A percentile compares a stretch with the other conserved stretches of the same genome.
Conservation (phyloP, 306 rosid species). For the Comarum palustre region DNA sequence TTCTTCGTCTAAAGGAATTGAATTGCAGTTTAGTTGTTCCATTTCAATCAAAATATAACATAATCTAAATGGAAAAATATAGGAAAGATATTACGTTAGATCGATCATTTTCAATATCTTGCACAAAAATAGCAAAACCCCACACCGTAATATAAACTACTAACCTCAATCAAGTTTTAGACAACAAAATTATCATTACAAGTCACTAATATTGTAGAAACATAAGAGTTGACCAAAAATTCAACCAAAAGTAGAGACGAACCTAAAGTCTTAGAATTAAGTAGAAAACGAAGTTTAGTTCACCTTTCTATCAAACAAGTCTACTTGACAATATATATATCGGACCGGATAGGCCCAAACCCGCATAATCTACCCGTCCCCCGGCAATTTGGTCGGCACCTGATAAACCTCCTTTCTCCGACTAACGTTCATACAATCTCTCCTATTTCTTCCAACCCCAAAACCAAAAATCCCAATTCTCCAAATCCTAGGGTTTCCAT, state of each 20-base stretch:
- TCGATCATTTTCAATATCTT: not conserved
- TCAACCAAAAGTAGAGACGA: no score
- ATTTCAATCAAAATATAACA: no score
- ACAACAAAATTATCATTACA: not conserved
- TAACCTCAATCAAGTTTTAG: no score
- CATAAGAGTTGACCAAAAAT: no score
- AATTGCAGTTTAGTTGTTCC: no score
- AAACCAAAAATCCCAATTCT: not conserved
- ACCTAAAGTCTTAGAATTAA: no score
- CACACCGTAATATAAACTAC: not conserved
- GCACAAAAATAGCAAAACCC: not conserved
- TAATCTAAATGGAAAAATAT: no score
- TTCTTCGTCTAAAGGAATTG: not conserved
- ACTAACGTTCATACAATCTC: not conserved
- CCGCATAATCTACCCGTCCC: not conserved
- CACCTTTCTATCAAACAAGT: no score
- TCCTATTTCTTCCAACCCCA: not conserved
- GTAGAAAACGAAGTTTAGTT: no score
- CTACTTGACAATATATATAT: no score
- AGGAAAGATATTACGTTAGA: no score
- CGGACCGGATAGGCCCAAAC: not conserved
- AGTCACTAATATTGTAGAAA: not conserved
- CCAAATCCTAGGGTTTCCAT: constrained; percentile 37
- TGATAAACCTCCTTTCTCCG: not conserved
- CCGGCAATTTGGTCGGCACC: not conserved